phyloP scores from a whole-genome alignment of 2,329 filamentous ascomycete genomes.

The Cladophialophora chaetospira region DNA sequence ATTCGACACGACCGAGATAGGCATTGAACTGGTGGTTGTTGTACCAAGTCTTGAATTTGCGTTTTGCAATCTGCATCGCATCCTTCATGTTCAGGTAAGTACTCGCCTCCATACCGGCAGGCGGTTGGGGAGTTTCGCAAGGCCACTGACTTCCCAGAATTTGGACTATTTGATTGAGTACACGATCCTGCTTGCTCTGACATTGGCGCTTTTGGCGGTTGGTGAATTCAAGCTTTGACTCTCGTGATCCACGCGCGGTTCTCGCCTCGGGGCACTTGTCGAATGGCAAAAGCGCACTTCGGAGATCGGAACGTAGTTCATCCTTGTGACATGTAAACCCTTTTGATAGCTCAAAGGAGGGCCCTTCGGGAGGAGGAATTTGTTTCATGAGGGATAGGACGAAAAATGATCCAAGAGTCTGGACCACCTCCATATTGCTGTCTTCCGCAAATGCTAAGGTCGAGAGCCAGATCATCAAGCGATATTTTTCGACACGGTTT shows the following conservation, averaged over 20 bases:
- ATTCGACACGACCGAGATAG: background rate
- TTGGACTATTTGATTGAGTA: background rate
- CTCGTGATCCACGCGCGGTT: background rate
- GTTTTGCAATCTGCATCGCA: background rate
- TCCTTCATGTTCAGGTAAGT: background rate
- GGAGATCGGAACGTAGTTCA: background rate
- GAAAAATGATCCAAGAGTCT: constrained; percentile 11
- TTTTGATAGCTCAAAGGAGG: background rate
- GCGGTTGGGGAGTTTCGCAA: background rate
- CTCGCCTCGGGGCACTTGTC: background rate
- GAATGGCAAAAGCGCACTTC: background rate
- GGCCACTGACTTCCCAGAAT: background rate
- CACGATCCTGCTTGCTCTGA: background rate
- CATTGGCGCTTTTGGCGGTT: background rate
- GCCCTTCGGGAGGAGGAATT: background rate
- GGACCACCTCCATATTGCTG: constrained; percentile 33
- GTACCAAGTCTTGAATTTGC: background rate
- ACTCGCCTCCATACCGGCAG: too few species aligned
- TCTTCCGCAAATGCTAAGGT: constrained; percentile 34
- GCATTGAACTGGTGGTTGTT: background rate
- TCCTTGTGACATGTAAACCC: background rate
- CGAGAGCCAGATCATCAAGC: constrained; percentile 38
- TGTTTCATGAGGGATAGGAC: background rate
- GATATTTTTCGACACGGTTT: constrained; percentile 28
- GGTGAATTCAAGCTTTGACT: background rate